Evolutionary conservation across 805 yeast species (phyloP).

Genomic region (Candida jianshihensis): DNA sequence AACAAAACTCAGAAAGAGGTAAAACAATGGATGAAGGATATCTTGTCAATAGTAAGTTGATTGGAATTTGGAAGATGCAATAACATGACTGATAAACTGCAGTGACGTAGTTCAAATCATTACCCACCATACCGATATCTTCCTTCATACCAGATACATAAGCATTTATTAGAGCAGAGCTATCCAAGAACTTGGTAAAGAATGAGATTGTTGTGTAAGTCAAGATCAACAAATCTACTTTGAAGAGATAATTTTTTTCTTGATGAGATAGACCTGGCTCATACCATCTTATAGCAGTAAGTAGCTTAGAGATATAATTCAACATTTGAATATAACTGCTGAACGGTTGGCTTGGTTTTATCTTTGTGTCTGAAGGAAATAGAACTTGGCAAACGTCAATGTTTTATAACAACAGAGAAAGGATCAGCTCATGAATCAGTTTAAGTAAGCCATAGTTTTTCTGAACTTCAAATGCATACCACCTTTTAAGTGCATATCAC

Average conservation of each 20-base stretch:
- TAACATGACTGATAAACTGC: constrained; percentile 39
- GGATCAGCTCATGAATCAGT: no score
- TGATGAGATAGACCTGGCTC: no score
- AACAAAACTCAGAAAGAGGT: constrained; percentile 27
- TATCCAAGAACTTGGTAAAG: constrained; percentile 46
- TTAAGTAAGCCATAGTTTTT: no score
- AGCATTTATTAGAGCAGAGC: constrained; percentile 42
- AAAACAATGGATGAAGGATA: constrained; percentile 26
- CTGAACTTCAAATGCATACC: no score
- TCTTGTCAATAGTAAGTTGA: constrained; percentile 27
- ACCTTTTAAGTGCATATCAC: no score
- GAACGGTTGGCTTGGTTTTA: no score
- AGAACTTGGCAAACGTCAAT: no score
- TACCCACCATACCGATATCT: constrained; percentile 33
- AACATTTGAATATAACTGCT: no score
- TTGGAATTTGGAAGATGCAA: constrained; percentile 39
- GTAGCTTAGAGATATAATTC: no score
- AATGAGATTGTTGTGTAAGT: constrained; percentile 29
- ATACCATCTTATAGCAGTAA: no score
- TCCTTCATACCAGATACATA: constrained; percentile 53
- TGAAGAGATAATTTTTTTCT: constrained; percentile 25
- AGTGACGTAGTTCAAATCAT: constrained; percentile 40
- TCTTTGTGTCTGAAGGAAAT: no score
- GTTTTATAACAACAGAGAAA: no score
- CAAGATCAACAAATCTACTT: constrained; percentile 26